These are phyloP conservation scores for Talaromyces sp. DNA, from an alignment of 2,329 filamentous ascomycete genomes.

Conservation along the genomic window DNA sequence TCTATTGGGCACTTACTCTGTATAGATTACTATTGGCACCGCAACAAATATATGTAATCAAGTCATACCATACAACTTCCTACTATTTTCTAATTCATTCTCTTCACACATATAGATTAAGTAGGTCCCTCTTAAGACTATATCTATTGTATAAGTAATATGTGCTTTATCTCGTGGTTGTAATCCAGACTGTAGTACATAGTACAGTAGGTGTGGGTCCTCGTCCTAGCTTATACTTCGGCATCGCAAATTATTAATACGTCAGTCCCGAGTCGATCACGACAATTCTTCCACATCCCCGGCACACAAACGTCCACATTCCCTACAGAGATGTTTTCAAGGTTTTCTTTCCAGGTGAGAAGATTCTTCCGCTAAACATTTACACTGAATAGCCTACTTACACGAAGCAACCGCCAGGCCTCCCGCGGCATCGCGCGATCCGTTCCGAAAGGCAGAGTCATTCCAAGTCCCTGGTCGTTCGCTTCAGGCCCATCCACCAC, in stretches of 20 bases:
- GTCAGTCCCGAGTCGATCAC: neutral
- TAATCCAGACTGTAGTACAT: neutral
- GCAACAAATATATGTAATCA: too few species aligned
- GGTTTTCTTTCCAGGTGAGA: constrained; percentile 2
- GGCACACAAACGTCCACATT: neutral
- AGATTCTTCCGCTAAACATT: neutral
- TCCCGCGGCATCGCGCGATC: constrained; percentile 7
- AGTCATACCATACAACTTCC: too few species aligned
- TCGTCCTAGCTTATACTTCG: neutral
- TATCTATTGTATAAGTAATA: neutral
- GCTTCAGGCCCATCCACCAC: constrained; percentile 10
- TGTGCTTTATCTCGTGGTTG: neutral
- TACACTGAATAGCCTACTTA: neutral
- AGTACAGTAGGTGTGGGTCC: neutral
- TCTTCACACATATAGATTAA: too few species aligned
- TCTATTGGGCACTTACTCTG: too few species aligned
- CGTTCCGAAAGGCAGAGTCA: neutral
- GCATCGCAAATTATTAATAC: neutral
- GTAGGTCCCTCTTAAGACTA: too few species aligned
- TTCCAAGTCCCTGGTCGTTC: constrained; percentile 8
- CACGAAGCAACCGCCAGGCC: neutral
- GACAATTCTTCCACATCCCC: neutral
- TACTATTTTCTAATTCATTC: too few species aligned
- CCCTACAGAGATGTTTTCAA: constrained; percentile 5
- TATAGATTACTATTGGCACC: too few species aligned